phyloP scores from a whole-genome alignment of 2,329 filamentous ascomycete species.

The Shiraia bambusicola region DNA sequence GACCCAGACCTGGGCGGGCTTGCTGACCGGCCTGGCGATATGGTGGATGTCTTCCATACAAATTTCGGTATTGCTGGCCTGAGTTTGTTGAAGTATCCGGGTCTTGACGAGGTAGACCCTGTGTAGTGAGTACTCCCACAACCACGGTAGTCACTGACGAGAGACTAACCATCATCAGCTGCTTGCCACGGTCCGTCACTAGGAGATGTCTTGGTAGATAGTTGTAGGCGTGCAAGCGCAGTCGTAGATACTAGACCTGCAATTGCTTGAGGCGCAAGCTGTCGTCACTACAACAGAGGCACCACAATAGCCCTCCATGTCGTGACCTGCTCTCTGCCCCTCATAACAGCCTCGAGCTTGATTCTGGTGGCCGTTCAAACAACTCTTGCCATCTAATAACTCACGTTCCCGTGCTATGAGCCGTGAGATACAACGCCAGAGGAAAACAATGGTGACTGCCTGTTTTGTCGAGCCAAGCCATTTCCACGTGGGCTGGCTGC shows the following conservation, averaged over 20 bases:
- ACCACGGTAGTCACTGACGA: neutral
- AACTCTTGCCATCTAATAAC: slow-evolving; percentile 72
- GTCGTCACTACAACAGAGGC: neutral
- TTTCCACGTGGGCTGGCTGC: slow-evolving; percentile 34
- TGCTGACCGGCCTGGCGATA: slow-evolving; percentile 85
- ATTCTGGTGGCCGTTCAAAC: too few relatives aligned
- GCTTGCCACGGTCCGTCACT: slow-evolving; percentile 45
- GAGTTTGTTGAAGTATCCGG: slow-evolving; percentile 77
- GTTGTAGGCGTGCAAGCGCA: neutral
- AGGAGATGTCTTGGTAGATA: slow-evolving; percentile 36
- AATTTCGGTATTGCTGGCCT: slow-evolving; percentile 85
- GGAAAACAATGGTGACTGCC: slow-evolving; percentile 54
- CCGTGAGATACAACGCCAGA: slow-evolving; percentile 71
- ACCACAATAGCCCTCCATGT: neutral
- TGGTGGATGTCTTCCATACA: slow-evolving; percentile 98
- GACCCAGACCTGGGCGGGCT: slow-evolving; percentile 82
- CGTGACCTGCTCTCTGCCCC: neutral
- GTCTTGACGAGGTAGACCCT: slow-evolving; percentile 78
- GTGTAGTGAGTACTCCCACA: slow-evolving; percentile 65
- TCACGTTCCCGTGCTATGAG: slow-evolving; percentile 56
- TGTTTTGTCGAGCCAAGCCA: slow-evolving; percentile 26
- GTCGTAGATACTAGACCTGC: neutral
- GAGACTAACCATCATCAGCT: slow-evolving; percentile 28
- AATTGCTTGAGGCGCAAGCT: neutral
- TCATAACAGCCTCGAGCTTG: neutral